Evolutionary conservation across 2,329 filamentous ascomycete species (phyloP), one percentile per base, ranked within the genome.

Genomic region (Apiospora aurea): DNA sequence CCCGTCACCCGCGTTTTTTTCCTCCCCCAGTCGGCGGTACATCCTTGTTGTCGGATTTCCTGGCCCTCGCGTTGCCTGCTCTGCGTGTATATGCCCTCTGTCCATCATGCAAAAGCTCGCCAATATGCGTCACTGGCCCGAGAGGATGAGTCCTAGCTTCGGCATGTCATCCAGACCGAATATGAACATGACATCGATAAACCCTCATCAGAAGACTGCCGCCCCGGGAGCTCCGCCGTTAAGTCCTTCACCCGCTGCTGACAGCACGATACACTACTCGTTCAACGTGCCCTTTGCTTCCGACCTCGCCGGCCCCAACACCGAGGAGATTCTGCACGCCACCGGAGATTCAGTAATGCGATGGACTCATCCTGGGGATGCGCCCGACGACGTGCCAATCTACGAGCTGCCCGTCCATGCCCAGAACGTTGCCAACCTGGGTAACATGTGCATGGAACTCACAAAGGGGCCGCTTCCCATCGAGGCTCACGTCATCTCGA

Each of bases 251-350:
- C 91, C 92, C 75, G 87, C 92, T 74, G 88, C 92, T 80, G 93
- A 96, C 81, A 87, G 92, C 70, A 91, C 91, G 76, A 94, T 98
- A 83, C 94, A 97, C 83, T 92, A 97, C 82, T 96, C 94, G 75
- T 98, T 99, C 91, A 98, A 98, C 81, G 93, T 99, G 68, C 96
- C 96, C 73, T 98, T 98, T 84, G 92, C 95, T 77, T 97, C 94
- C 75, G 96, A 96, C 79, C 91, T 99, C 74, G 90, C 94, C 74
- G 96, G 96, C 46, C 96, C 96, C 75, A 95, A 98, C 79, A 93
- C 93, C 76, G 95, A 98, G 82, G 95, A 98, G 83, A 94, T 99
- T 78, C 89, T 98, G 73, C 96, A 98, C 84, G 95, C 96, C 75
- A 97, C 94, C 75, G 90, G 91, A 72, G 93, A 94, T 77, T 95